These are phyloP conservation scores for Xylaria castorea DNA, from an alignment of 495 filamentous ascomycete species.

Conservation along the genomic window DNA sequence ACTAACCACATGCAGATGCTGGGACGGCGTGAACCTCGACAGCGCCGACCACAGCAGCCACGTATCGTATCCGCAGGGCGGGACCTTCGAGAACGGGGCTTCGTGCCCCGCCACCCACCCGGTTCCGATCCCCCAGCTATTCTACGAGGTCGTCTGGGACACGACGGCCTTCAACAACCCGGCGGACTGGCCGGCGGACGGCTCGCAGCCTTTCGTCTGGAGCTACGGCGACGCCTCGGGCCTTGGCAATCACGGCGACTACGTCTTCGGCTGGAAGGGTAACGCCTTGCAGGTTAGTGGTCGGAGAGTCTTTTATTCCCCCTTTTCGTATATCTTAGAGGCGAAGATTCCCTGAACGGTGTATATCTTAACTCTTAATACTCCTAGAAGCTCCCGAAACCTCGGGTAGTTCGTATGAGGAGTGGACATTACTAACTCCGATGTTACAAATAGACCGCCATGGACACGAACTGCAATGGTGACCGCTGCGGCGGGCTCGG, in stretches of 20 bases:
- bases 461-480: slow-evolving; percentile 36
- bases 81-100: slow-evolving; percentile 42
- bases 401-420: neutral
- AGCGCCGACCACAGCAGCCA: slow-evolving; percentile 36
- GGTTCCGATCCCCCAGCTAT: slow-evolving; percentile 45
- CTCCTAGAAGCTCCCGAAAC: neutral
- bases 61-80: slow-evolving; percentile 37
- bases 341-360: neutral
- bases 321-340: neutral
- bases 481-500: slow-evolving; percentile 33
- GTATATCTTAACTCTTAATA: neutral
- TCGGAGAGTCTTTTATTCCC: neutral
- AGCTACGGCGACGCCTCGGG: slow-evolving; percentile 44
- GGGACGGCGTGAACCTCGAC: slow-evolving; percentile 39
- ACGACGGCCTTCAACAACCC: slow-evolving; percentile 48
- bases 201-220: slow-evolving; percentile 54
- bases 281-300: slow-evolving; percentile 32
- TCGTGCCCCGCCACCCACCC: slow-evolving; percentile 45
- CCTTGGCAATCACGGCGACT: slow-evolving; percentile 37
- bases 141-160: slow-evolving; percentile 50
- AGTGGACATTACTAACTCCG: neutral
- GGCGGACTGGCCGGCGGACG: slow-evolving; percentile 49
- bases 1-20: slow-evolving; percentile 28
- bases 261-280: slow-evolving; percentile 42
- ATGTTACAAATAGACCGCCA: slow-evolving; percentile 18